Conservation (phyloP, 257 asterid species). For the Cruciata laevipes region DNA sequence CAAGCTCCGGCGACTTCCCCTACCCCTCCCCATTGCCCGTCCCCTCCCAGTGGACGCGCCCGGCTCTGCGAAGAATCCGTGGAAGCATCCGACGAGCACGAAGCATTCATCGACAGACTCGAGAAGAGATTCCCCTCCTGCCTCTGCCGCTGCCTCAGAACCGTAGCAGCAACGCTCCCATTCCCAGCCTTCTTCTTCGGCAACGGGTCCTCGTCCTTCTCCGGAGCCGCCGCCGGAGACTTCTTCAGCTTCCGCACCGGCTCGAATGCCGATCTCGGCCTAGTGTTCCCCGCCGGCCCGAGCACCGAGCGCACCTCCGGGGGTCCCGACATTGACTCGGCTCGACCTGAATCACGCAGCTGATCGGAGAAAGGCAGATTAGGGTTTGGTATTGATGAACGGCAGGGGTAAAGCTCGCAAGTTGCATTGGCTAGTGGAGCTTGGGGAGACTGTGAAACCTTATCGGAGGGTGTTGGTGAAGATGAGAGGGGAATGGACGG, state of each 20-base stretch:
- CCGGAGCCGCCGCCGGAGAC: slow-evolving; percentile 20
- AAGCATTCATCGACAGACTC: slow-evolving; percentile 61
- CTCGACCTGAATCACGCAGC: neutral
- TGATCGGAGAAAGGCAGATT: neutral
- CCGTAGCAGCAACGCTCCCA: slow-evolving; percentile 26
- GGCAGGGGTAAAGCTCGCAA: slow-evolving; percentile 5
- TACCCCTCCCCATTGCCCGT: slow-evolving; percentile 59
- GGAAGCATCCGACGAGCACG: slow-evolving; percentile 93
- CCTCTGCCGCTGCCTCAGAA: slow-evolving; percentile 39
- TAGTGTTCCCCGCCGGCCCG: slow-evolving; percentile 76
- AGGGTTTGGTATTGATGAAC: slow-evolving; percentile 11
- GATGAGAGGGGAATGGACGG: slow-evolving; percentile 28
- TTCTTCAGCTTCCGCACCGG: slow-evolving; percentile 49
- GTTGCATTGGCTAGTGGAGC: slow-evolving; percentile 5
- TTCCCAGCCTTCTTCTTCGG: slow-evolving; percentile 38
- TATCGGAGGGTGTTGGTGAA: neutral
- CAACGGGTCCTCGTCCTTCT: slow-evolving; percentile 27
- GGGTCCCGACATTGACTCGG: slow-evolving; percentile 59
- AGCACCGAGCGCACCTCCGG: slow-evolving; percentile 66
- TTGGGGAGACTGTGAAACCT: neutral
- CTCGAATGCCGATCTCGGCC: slow-evolving; percentile 58
- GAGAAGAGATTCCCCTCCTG: slow-evolving; percentile 10
- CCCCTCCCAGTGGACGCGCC: slow-evolving; percentile 84
- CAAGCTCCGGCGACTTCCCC: slow-evolving; percentile 39
- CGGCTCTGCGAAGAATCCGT: slow-evolving; percentile 84